phyloP scores from a whole-genome alignment of 179 eudicot species.

The Spinacia oleracea region DNA sequence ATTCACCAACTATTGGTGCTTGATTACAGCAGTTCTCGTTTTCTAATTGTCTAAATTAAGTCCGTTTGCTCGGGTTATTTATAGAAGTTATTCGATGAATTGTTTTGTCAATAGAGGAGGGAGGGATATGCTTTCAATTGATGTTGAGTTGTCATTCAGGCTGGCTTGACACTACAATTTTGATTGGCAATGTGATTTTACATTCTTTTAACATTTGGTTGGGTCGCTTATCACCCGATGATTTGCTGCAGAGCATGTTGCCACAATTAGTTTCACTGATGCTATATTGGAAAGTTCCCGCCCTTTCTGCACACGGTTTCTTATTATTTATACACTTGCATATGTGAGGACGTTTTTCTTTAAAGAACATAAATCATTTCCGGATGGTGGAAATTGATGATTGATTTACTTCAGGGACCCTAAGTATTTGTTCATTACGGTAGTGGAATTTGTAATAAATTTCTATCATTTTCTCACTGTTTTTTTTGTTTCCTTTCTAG shows the following conservation, averaged over 20 bases:
- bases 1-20: conserved; percentile 5
- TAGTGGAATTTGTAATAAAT: background rate
- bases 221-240: conserved; percentile 20
- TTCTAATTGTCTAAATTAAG: conserved; percentile 5
- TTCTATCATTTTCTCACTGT: background rate
- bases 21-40: conserved; percentile 6
- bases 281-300: background rate
- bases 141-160: conserved; percentile 27
- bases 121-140: background rate
- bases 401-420: background rate
- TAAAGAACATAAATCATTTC: background rate
- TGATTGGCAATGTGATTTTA: conserved; percentile 20
- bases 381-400: conserved; percentile 3
- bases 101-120: conserved; percentile 14
- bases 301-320: background rate
- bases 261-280: background rate
- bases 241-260: conserved; percentile 10
- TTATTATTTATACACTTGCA: background rate
- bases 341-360: background rate
- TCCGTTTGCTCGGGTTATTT: conserved; percentile 2
- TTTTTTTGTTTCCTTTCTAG: background rate
- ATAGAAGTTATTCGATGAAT: background rate
- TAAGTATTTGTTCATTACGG: background rate
- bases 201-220: background rate
- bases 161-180: background rate